These are phyloP conservation scores for Neurospora tetraspora DNA, from an alignment of 495 filamentous ascomycete genomes.

Conservation along the genomic window DNA sequence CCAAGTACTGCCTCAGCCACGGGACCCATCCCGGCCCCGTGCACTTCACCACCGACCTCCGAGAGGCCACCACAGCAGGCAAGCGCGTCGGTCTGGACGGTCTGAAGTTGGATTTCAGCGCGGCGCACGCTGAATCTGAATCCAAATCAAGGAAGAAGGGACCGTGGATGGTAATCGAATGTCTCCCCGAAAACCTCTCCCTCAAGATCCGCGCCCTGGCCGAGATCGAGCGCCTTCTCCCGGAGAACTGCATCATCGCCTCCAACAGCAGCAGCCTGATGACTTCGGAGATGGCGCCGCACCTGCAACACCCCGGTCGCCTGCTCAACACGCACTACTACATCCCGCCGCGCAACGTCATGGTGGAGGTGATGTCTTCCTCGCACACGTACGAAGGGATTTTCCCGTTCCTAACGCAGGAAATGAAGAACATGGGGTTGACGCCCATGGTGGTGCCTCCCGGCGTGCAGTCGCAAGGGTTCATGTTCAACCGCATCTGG, in stretches of 20 bases:
- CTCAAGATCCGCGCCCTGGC: conserved; percentile 43
- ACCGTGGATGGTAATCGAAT: conserved; percentile 47
- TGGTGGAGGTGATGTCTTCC: conserved; percentile 49
- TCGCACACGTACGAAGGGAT: conserved; percentile 35
- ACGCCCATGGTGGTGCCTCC: conserved; percentile 28
- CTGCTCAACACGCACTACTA: conserved; percentile 47
- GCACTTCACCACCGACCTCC: conserved; percentile 18
- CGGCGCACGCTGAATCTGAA: conserved; percentile 17
- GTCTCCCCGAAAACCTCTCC: conserved; percentile 43
- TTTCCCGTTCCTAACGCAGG: conserved; percentile 32
- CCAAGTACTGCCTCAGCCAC: conserved; percentile 17
- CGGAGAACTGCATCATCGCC: conserved; percentile 39
- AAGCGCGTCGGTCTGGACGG: conserved; percentile 6
- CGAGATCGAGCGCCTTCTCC: conserved; percentile 32
- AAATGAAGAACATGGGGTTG: conserved; percentile 35
- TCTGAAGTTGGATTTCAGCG: conserved; percentile 1
- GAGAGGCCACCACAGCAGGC: conserved; percentile 16
- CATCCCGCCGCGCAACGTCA: conserved; percentile 42
- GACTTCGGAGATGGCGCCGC: conserved; percentile 35
- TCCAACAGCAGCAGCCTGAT: conserved; percentile 43
- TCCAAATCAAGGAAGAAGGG: conserved; percentile 10
- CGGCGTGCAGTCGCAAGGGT: conserved; percentile 38
- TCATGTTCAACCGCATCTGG: conserved; percentile 53
- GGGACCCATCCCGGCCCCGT: conserved; percentile 24
- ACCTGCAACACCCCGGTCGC: conserved; percentile 24